Conservation (phyloP, 2,329 filamentous ascomycete genomes). For the Metarhizium rileyi region DNA sequence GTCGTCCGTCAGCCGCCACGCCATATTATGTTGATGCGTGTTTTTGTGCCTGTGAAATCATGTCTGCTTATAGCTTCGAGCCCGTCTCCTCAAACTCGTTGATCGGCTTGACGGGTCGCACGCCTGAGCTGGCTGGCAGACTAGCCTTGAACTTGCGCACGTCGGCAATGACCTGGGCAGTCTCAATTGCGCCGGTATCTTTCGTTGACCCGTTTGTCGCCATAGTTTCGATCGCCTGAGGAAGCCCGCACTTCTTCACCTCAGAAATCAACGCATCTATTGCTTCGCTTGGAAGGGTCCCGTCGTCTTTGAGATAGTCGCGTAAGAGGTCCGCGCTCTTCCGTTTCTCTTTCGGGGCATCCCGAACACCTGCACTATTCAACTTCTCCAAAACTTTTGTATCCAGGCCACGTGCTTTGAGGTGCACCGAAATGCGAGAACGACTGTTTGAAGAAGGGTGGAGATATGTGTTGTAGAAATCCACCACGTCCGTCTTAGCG, state of each 20-base stretch:
- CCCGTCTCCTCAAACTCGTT: conserved; percentile 80
- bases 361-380: conserved; percentile 24
- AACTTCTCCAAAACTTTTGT: conserved; percentile 33
- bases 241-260: conserved; percentile 33
- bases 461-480: conserved; percentile 71
- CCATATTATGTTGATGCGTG: too few species aligned
- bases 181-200: conserved; percentile 29
- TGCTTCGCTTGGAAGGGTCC: conserved; percentile 39
- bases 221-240: conserved; percentile 22
- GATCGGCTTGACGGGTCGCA: conserved; percentile 63
- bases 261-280: conserved; percentile 36
- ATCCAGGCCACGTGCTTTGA: conserved; percentile 61
- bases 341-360: conserved; percentile 30
- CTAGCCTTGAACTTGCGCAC: conserved; percentile 72
- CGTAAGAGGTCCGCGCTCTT: conserved; percentile 41
- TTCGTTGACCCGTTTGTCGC: conserved; percentile 26
- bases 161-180: conserved; percentile 58
- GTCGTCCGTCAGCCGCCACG: not conserved
- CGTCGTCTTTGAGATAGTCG: conserved; percentile 37
- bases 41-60: not conserved
- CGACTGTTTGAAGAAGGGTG: conserved; percentile 61
- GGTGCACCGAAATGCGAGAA: conserved; percentile 76
- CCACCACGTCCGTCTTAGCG: conserved; percentile 68
- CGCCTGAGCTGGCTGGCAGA: conserved; percentile 62
- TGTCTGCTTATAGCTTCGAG: conserved; percentile 56